A percentile compares a stretch with the other conserved stretches of the same genome.
Evolutionary conservation across 169 alveolate genomes (phyloP).

Genomic region (Plasmodium gonderi): DNA sequence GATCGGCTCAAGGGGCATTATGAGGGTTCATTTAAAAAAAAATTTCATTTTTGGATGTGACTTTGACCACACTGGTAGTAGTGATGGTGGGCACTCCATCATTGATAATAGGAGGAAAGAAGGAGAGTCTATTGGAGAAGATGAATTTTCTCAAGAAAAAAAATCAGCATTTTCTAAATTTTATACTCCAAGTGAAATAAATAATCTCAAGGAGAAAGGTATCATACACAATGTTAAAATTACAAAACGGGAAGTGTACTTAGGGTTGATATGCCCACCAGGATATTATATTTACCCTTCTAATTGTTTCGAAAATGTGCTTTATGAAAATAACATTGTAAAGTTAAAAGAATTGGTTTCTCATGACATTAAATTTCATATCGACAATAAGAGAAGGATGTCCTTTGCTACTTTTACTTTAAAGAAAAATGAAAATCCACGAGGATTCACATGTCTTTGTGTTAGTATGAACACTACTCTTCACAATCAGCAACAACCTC

Average conservation of each 20-base stretch:
- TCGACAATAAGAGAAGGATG: constrained; percentile 1
- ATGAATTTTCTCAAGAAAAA: neutral
- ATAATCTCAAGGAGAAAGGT: neutral
- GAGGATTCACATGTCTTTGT: constrained; percentile 22
- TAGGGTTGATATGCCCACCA: constrained; percentile 48
- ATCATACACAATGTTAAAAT: constrained; percentile 5
- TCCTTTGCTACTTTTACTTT: constrained; percentile 30
- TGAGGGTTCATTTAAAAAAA: constrained; percentile 37
- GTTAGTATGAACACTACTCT: neutral
- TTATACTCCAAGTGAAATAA: neutral
- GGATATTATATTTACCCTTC: constrained; percentile 21
- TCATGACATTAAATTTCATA: constrained; percentile 15
- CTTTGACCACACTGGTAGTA: constrained; percentile 2
- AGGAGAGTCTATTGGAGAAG: neutral
- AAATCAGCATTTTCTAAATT: neutral
- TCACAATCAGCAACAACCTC: neutral
- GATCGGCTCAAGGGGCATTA: constrained; percentile 44
- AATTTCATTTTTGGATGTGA: constrained; percentile 42
- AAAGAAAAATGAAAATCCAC: constrained; percentile 25
- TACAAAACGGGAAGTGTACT: neutral
- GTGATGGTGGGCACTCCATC: too few species aligned
- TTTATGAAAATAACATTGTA: constrained; percentile 2
- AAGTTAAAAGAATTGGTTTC: neutral
- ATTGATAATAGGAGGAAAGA: too few species aligned
- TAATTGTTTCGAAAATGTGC: constrained; percentile 28